Conservation (phyloP, 176 grass and related monocot genomes). For the Oryza glumipatula region DNA sequence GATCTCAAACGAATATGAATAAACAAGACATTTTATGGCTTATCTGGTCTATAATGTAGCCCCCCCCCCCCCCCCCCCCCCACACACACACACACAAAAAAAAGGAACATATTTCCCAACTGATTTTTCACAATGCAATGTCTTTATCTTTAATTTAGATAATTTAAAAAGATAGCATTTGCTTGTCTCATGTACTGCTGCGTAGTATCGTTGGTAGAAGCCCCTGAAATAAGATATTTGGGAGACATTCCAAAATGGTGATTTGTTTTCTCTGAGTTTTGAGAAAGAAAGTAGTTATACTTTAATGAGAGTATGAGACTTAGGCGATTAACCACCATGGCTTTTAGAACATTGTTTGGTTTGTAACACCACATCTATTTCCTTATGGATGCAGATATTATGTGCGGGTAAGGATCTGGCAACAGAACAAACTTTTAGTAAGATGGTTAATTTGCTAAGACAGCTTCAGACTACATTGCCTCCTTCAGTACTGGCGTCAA, state of each 20-base stretch:
- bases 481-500: slow-evolving; percentile 74
- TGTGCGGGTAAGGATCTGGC: slow-evolving; percentile 79
- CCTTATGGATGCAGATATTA: slow-evolving; percentile 52
- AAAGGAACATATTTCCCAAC: too few relatives aligned
- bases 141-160: not conserved
- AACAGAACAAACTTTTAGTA: slow-evolving; percentile 62
- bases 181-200: not conserved
- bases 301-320: not conserved
- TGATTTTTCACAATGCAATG: too few relatives aligned
- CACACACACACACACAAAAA: too few relatives aligned
- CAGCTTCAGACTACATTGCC: slow-evolving; percentile 74
- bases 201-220: not conserved
- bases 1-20: not conserved
- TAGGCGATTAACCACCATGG: not conserved
- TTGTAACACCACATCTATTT: slow-evolving; percentile 15
- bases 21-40: not conserved
- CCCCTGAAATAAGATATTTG: not conserved
- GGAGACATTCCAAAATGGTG: not conserved
- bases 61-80: too few relatives aligned
- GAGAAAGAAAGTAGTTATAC: not conserved
- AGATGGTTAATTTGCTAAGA: slow-evolving; percentile 71
- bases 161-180: not conserved
- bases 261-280: not conserved
- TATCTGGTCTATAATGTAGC: not conserved
- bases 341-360: slow-evolving; percentile 21